Base-by-base conservation (phyloP, 352 stramenopile genomes). In the Pythium scleroteichum region DNA sequence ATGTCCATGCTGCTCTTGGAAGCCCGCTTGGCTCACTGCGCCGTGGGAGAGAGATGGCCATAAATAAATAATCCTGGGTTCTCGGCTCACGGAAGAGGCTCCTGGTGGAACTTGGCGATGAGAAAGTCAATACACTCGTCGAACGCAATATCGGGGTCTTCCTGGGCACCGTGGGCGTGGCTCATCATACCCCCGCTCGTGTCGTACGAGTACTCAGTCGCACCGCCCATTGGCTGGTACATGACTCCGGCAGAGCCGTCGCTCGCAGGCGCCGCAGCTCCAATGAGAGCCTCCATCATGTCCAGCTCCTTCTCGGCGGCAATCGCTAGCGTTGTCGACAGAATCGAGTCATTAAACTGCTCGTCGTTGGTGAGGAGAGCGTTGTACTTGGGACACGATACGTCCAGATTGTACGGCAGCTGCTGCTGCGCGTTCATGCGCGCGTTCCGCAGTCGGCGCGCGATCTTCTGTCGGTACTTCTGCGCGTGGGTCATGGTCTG, bases 381-480 rank as follows among this genome's bases (percentile, higher is more conserved):
- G 53, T 86, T 86, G 59, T 87, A 90, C 55, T 80, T 77, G 55
- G 81, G 24, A 29, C 32, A 83, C n/a, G 81, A 85, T 13, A 68
- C 72, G 66, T 88, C 77, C 69, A 89, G 73, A 42, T 74, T 78
- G 70, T 84, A 87, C n/a, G 79, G 79, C 33, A 88, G 55, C 41
- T 72, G 85, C 51, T 85, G 75, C 59, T 86, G 80, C 50, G 73
- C 79, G 50, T 73, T 88, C 74, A 86, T 79, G 41, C 81, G 76
- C 57, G 84, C 78, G 39, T 89, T 89, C 45, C 81, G 81, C 61
- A 89, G 70, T 51, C 79, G 71, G 47, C 82, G 75, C 51, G 75
- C 77, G 67, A 93, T 87, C 70, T 93, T 93, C 68, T 93, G 80
- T 7, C 82, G 82, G 67, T 93, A 93, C 66, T 94, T 94, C 39